Percentiles rank a stretch among this genome's conserved stretches.
These are phyloP conservation scores for Echium plantagineum DNA, from an alignment of 257 asterid genomes.

Conservation along the genomic window DNA sequence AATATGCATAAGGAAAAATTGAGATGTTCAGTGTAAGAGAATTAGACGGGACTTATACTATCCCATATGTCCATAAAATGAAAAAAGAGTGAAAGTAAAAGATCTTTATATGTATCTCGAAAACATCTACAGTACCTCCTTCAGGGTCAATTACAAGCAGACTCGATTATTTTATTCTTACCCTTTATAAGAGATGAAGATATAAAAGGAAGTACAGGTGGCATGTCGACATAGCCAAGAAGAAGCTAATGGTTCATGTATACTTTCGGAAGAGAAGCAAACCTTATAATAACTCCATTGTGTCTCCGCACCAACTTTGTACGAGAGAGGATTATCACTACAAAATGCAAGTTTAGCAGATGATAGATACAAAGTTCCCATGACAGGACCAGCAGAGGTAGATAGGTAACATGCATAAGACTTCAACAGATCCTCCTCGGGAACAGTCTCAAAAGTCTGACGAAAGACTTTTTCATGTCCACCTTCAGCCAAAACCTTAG, in stretches of 20 bases:
- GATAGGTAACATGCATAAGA: conserved; percentile 88
- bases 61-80: no score
- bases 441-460: conserved; percentile 86
- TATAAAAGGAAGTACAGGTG: no score
- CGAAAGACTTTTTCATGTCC: conserved; percentile 91
- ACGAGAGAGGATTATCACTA: conserved; percentile 84
- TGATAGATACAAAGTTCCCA: conserved; percentile 82
- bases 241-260: no score
- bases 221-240: no score
- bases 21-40: not conserved
- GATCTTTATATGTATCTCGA: no score
- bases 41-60: not conserved
- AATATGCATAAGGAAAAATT: no score
- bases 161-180: no score
- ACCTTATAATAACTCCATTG: conserved; percentile 99
- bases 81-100: no score
- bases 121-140: no score
- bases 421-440: conserved; percentile 76
- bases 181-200: no score
- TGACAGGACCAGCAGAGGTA: conserved; percentile 98
- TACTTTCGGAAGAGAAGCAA: conserved; percentile 1
- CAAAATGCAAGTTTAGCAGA: conserved; percentile 83
- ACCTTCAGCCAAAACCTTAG: conserved; percentile 95
- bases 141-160: no score
- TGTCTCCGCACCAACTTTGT: conserved; percentile 59